Base-by-base conservation (phyloP, 257 asterid species). In the Fraxinus pennsylvanica region DNA sequence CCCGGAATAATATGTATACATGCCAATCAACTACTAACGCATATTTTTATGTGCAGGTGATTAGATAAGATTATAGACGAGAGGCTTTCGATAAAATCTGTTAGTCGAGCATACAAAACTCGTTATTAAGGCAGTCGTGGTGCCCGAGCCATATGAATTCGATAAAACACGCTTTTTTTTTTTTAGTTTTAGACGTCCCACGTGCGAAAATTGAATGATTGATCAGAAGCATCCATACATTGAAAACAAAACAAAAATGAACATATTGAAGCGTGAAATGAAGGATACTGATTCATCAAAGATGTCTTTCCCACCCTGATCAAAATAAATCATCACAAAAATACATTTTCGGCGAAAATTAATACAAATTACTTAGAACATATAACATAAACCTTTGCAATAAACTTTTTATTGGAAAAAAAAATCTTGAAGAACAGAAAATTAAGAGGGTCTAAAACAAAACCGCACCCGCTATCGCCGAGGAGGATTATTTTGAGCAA, bases 231-330 rank as follows among this genome's bases (percentile, higher is more conserved):
- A 47, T n/a, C 7, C 3, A 17, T 17, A 19, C 25, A 15, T 77
- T 47, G 10, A 9, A 29, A 5, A 3, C 19, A 33, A 6, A 45
- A 25, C 30, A 50, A 43, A 45, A 7, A 7, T 8, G 3, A 39
- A 1, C 1, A 38, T 15, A 35, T 47, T 3, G 50, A 68, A 52
- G 5, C 66, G 21, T 38, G 17, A 71, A 15, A 61, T 52, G 35
- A 57, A 85, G 98, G 96, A 93, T 93, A 93, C 98, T 90, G 98
- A 77, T 84, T 86, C 89, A 91, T 79, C 89, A 93, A 77, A 79
- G 96, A 91, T 45, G 98, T 90, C 87, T 93, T 93, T 38, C 98
- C 98, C 84, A 93, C 98, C 96, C 98, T 92, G 91, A 75, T 30
- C 33, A 30, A 68, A 76, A 69, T 13, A 47, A 38, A 74, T 0